phyloP scores from a whole-genome alignment of 140 eudicot genomes.

The Bidens hawaiensis region DNA sequence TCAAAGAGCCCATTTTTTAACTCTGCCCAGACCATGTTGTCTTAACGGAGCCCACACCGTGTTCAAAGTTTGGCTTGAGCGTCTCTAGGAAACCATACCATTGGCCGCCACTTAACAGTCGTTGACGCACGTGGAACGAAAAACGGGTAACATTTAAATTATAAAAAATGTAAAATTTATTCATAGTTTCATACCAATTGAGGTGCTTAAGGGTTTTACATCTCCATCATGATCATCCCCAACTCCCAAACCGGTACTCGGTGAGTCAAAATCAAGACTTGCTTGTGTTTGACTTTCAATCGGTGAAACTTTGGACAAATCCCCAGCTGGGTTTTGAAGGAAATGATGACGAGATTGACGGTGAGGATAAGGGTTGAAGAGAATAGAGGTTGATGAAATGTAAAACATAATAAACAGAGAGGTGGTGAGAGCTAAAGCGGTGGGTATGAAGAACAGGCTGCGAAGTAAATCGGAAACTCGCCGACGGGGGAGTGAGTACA shows the following conservation, averaged over 20 bases:
- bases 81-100: no score
- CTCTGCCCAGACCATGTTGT: no score
- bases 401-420: conserved; percentile 34
- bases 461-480: conserved; percentile 27
- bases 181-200: conserved; percentile 24
- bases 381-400: conserved; percentile 38
- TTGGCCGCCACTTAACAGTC: no score
- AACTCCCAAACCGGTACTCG: not conserved
- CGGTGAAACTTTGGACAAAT: conserved; percentile 8
- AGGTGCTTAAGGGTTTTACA: not conserved
- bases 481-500: conserved; percentile 35
- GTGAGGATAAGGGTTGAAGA: conserved; percentile 22
- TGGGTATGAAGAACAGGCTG: conserved; percentile 40
- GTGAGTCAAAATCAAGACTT: not conserved
- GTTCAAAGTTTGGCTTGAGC: no score
- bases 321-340: conserved; percentile 15
- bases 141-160: no score
- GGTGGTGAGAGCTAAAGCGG: conserved; percentile 38
- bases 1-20: no score
- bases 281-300: conserved; percentile 12
- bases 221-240: conserved; percentile 11
- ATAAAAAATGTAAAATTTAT: no score
- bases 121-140: no score
- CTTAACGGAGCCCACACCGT: no score
- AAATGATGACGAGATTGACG: conserved; percentile 25